Conservation (phyloP, 768 basidiomycete genomes). For the Suillus subluteus region DNA sequence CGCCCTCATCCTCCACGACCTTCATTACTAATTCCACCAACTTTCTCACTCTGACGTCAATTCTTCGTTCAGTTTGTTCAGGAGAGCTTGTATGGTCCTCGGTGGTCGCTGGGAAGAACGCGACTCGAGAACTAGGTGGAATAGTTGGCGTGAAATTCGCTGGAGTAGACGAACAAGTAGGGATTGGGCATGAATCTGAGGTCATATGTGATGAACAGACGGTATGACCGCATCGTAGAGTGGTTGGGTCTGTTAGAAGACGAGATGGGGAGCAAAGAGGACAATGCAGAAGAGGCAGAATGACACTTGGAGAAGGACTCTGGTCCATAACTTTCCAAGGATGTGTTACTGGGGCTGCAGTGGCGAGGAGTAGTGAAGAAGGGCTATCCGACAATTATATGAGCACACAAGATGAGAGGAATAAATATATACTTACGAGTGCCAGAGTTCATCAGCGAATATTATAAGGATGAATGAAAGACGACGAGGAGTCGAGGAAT, state of each 20-base stretch:
- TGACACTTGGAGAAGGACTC: constrained; percentile 7
- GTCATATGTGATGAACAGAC: constrained; percentile 65
- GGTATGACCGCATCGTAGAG: constrained; percentile 83
- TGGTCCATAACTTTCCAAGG: neutral
- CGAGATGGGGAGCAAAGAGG: constrained; percentile 49
- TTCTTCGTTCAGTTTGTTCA: constrained; percentile 7
- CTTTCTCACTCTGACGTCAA: constrained; percentile 64
- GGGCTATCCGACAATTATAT: neutral
- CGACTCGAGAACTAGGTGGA: constrained; percentile 42
- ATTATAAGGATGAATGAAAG: neutral
- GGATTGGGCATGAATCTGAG: constrained; percentile 37
- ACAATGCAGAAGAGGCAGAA: constrained; percentile 52
- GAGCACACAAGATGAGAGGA: neutral
- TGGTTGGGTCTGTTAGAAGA: constrained; percentile 49
- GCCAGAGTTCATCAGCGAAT: constrained; percentile 7
- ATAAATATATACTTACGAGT: constrained; percentile 1
- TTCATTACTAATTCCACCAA: constrained; percentile 48
- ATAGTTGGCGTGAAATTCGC: constrained; percentile 39
- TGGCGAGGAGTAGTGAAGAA: neutral
- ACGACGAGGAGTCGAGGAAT: neutral
- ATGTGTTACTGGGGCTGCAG: neutral
- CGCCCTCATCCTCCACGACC: constrained; percentile 17
- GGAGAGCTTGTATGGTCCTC: constrained; percentile 17
- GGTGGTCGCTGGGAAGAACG: constrained; percentile 39
- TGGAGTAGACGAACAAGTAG: constrained; percentile 34